These are phyloP conservation scores for Neurospora hispaniola DNA, from an alignment of 495 filamentous ascomycete species.

Conservation along the genomic window DNA sequence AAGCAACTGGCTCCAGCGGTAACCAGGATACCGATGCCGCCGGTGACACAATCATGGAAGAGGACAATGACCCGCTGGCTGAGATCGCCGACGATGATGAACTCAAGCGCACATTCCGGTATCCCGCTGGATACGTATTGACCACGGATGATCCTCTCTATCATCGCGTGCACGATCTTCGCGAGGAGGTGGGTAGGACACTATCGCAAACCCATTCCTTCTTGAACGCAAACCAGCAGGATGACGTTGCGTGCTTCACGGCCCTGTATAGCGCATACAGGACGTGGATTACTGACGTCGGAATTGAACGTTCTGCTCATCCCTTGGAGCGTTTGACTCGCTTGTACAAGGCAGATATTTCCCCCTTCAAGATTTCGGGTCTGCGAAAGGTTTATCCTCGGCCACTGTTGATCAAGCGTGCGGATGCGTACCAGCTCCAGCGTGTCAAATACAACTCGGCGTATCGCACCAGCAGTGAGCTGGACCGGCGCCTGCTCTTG, in stretches of 20 bases:
- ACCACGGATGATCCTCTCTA: conserved; percentile 51
- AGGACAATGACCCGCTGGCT: conserved; percentile 51
- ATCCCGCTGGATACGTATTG: conserved; percentile 78
- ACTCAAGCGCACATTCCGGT: conserved; percentile 69
- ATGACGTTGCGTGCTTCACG: conserved; percentile 92
- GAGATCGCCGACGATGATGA: conserved; percentile 74
- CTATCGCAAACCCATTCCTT: conserved; percentile 79
- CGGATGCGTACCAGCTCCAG: conserved; percentile 89
- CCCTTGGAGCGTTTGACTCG: conserved; percentile 78
- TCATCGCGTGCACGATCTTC: conserved; percentile 63
- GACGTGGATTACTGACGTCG: conserved; percentile 96
- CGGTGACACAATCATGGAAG: conserved; percentile 40
- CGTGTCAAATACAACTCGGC: conserved; percentile 86
- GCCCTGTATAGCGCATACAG: conserved; percentile 83
- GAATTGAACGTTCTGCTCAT: conserved; percentile 90
- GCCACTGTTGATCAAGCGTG: conserved; percentile 76
- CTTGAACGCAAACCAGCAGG: conserved; percentile 73
- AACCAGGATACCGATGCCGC: conserved; percentile 29
- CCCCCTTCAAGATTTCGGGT: conserved; percentile 88
- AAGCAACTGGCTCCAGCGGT: conserved; percentile 24
- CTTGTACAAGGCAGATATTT: conserved; percentile 72
- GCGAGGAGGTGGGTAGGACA: conserved; percentile 66
- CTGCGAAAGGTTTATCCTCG: conserved; percentile 86
- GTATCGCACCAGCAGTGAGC: conserved; percentile 68
- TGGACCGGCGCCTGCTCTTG: conserved; percentile 72